Conservation (phyloP, 169 alveolate genomes). For the Plasmodium ovale region DNA sequence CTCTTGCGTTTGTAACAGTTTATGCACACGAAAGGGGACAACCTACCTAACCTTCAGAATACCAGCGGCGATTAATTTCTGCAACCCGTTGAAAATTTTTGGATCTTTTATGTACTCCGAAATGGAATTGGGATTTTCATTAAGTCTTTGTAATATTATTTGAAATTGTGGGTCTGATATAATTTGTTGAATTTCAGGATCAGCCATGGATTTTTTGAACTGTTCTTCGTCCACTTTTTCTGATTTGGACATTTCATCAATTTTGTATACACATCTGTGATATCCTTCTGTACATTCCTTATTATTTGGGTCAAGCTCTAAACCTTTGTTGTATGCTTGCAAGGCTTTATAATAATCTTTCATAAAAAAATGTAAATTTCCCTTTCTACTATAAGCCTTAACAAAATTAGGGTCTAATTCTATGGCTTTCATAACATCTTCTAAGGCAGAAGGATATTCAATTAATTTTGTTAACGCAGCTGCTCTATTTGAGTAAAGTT, state of each 20-base stretch:
- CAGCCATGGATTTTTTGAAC: constrained; percentile 91
- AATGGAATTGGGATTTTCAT: constrained; percentile 90
- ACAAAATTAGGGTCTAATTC: constrained; percentile 96
- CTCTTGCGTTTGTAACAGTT: neutral
- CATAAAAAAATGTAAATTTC: constrained; percentile 93
- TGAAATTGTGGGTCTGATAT: constrained; percentile 96
- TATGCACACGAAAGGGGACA: too few species aligned
- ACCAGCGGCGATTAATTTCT: constrained; percentile 98
- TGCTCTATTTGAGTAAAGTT: constrained; percentile 97
- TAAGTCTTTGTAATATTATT: constrained; percentile 88
- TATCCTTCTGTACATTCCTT: constrained; percentile 88
- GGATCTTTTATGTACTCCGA: constrained; percentile 95
- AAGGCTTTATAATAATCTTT: constrained; percentile 98
- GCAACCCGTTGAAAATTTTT: constrained; percentile 93
- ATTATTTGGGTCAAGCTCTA: constrained; percentile 94
- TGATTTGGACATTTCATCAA: constrained; percentile 89
- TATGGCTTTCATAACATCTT: constrained; percentile 89
- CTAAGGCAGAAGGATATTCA: constrained; percentile 95
- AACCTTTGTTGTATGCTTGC: constrained; percentile 95
- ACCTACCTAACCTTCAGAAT: constrained; percentile 90
- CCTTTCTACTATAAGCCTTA: constrained; percentile 97
- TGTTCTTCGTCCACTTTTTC: constrained; percentile 92
- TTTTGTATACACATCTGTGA: constrained; percentile 86
- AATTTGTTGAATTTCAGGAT: constrained; percentile 98
- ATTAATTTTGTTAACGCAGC: constrained; percentile 95